Base-by-base conservation (phyloP, 352 stramenopile species). In the Pythium sp. region DNA sequence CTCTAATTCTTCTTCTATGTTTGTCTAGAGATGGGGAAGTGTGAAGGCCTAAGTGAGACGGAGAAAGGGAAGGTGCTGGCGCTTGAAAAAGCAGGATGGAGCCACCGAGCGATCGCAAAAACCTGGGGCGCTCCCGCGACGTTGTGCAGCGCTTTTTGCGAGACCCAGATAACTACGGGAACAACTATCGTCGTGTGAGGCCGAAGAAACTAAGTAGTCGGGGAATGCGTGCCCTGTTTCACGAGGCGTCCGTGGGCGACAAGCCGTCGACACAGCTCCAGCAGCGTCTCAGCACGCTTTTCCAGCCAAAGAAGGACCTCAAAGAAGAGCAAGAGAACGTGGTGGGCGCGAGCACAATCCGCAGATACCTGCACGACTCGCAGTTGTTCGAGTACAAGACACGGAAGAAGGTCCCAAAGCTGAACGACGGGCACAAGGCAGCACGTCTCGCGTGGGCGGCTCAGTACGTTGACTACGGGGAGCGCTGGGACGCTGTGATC, bases 241-340 rank as follows among this genome's bases (percentile, higher is more conserved):
- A 15, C 15, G 43, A 53, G 43, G 15, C 43, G 43, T 24, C 43
- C 43, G 43, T 53, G 43, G 43, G 43, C 43, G 43, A 7, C 43
- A 22, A 24, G 43, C 8, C 43, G 15, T 53, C 43, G 43, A 53
- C 43, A 53, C 11, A 53, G 15, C 43, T 53, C 43, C 43, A 53
- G 43, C 43, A 53, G 43, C 43, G 15, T 53, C 43, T 53, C 43
- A 53, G 26, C 43, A 7, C 43, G 43, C 15, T 53, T 53, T 53
- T 53, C 43, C 43, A 53, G 43, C 43, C 43, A 53, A 53, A 53
- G 15, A 53, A 53, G 15, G 43, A 53, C 43, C 43, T n/a, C 54
- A 26, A 36, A 43, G 14, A 41, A 26, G 26, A 24, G 54, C 26
- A 59, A 26, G 24, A 26, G 24, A 26, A 26, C 24, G 46, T 53